Base-by-base conservation (phyloP, 2,329 filamentous ascomycete species). In the Colletotrichum tabaci region DNA sequence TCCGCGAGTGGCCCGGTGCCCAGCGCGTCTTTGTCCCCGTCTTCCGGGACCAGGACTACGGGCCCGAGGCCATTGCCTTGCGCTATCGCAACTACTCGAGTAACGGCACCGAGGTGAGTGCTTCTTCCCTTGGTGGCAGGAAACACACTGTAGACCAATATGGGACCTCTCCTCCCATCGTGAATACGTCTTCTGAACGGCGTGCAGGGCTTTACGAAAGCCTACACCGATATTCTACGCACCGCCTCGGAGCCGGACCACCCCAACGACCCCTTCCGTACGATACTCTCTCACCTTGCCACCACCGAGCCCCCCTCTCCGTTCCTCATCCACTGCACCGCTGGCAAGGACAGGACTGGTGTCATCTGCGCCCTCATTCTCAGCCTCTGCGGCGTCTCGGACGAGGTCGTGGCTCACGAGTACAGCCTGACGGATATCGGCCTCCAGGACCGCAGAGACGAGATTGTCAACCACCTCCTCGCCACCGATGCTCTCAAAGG, bases 331-430 rank as follows among this genome's bases (percentile, higher is more conserved):
- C 92, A 95, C 77, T 95, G 93, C 80, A 93, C 92, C 0, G 92
- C 91, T 0, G 93, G 93, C 15, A 95, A 95, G 80, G 93, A 95
- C 79, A 86, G 93, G 53, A 95, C 93, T 0, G 93, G 93, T 2
- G 86, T 95, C 5, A 82, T 94, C 55, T 88, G 89, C 60, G 93
- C 91, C 3, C 76, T 95, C 50, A 78, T 95, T 10, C 84, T 94
- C 49, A 82, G 87, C 35, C 84, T 94, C 38, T 90, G 90, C 10
- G 90, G 90, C 4, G 90, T 93, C 0, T 80, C 85, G 1, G 86
- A 90, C 74, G 83, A 88, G 44, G 78, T 81, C 4, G 86, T 93
- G n/a, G 91, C 91, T 0, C 80, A 86, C 12, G 93, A 95, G 79
- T 95, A 95, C 78, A 83, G 86, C 18, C 82, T 94, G 12, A 94